Conservation (phyloP, 441 rosid genomes). For the Erodium chrysanthum region DNA sequence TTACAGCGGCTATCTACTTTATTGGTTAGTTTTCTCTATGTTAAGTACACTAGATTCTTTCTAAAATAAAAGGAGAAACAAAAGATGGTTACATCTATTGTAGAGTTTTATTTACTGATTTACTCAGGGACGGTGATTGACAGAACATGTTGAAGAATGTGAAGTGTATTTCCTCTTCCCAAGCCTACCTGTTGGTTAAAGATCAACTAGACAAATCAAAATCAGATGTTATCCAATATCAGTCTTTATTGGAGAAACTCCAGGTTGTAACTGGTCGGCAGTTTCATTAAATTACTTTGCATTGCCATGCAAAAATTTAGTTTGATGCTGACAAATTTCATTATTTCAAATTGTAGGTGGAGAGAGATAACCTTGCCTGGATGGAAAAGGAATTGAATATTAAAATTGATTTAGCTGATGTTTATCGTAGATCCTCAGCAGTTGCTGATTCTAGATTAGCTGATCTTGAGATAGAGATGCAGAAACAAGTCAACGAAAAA, state of each 20-base stretch:
- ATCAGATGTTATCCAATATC: constrained; percentile 54
- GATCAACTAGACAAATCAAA: constrained; percentile 73
- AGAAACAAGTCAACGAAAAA: constrained; percentile 54
- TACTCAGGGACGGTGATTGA: constrained; percentile 22
- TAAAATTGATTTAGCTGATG: constrained; percentile 66
- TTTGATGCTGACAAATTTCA: constrained; percentile 26
- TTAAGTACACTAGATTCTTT: constrained; percentile 11
- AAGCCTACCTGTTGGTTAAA: constrained; percentile 45
- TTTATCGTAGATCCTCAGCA: constrained; percentile 57
- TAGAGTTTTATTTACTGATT: constrained; percentile 4
- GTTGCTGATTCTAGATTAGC: constrained; percentile 59
- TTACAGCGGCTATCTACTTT: constrained; percentile 41
- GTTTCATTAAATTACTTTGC: constrained; percentile 34
- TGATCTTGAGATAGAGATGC: constrained; percentile 53
- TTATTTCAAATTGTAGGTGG: constrained; percentile 48
- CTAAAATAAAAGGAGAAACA: constrained; percentile 2
- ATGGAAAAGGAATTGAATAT: constrained; percentile 69
- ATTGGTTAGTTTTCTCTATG: constrained; percentile 43
- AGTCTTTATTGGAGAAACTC: constrained; percentile 68
- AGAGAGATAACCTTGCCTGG: constrained; percentile 79
- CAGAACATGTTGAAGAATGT: constrained; percentile 73
- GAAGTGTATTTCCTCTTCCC: constrained; percentile 63
- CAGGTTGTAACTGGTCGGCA: constrained; percentile 83
- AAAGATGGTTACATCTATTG: background rate
- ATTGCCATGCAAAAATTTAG: constrained; percentile 17